Base-by-base conservation (phyloP, 1,139 yeast species). In the Candida sp. region DNA sequence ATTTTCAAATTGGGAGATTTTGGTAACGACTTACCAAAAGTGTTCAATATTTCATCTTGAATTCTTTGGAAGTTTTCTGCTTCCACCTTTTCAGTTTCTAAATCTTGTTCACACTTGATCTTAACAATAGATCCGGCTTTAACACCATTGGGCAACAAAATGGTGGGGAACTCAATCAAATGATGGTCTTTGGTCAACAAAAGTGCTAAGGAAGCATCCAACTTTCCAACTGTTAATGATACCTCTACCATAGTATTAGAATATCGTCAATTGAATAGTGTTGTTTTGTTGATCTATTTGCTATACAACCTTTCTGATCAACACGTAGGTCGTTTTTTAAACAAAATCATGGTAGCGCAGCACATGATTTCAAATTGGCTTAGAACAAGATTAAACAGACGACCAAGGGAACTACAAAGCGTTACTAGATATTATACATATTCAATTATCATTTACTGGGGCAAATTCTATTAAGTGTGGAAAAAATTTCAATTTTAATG, bases 81-180 rank as follows among this genome's bases (percentile, higher is more conserved):
- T 57, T 89, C 95, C 47, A 70, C 67, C 39, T 64, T 55, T 60
- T 93, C 97, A 39, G 83, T 78, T 39, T 75, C 80, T n/a, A 73
- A 57, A 59, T 91, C 96, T 50, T 88, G 84, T 46, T 87, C 91
- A 61, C 97, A 91, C 49, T 77, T 79, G 60, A 93, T 84, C 56
- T 85, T 86, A 41, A 93, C 89, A 43, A 93, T 86, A n/a, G 97
- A 87, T 5, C 99, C 99, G 1, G 99, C 95, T 51, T 79, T 77
- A 37, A 91, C 95, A 36, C 95, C 93, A 56, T 84, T 86, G 7
- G 99, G 99, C 42, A 93, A 73, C 44, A 93, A 70, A 44, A 91
- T 83, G 6, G 98, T 90, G 12, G 99, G 99, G 59, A 93, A 93
- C 60, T 95, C 99, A 54, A 93, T 91, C 49, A 93, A 75, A 63